Percentiles rank a stretch among this genome's conserved stretches.
phyloP scores from a whole-genome alignment of 371 early-diverging fungal species.

The Nematocida sp. region DNA sequence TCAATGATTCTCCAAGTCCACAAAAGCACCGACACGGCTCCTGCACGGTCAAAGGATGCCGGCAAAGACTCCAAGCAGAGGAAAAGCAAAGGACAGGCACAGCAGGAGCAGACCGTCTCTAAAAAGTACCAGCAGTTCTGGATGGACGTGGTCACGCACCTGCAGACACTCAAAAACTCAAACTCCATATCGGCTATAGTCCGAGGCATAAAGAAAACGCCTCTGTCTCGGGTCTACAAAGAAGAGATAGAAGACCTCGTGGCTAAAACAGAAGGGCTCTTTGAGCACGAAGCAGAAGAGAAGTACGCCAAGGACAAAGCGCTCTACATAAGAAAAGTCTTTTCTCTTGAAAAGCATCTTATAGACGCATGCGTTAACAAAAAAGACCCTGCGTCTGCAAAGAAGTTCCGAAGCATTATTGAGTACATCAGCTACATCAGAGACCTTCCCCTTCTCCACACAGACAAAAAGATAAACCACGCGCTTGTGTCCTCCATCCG shows the following conservation, averaged over 20 bases:
- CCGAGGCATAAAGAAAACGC: conserved; percentile 6
- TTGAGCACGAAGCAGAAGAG: conserved; percentile 8
- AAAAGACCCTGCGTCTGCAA: conserved; percentile 3
- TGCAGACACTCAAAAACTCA: not conserved
- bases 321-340: conserved; percentile 29
- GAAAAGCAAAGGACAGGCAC: not conserved
- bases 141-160: not conserved
- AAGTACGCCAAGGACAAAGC: not conserved
- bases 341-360: conserved; percentile 36
- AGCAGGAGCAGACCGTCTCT: too few species aligned
- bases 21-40: not conserved
- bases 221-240: not conserved
- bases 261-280: not conserved
- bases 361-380: conserved; percentile 44
- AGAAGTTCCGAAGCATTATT: conserved; percentile 37
- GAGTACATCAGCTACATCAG: conserved; percentile 44
- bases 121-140: not conserved
- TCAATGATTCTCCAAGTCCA: not conserved
- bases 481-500: not conserved
- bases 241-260: conserved; percentile 19
- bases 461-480: conserved; percentile 39
- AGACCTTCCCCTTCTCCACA: not conserved
- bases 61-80: not conserved
- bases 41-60: not conserved
- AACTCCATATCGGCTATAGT: not conserved